phyloP scores from a whole-genome alignment of 2,329 filamentous ascomycete genomes.

The Fusarium multiceps region DNA sequence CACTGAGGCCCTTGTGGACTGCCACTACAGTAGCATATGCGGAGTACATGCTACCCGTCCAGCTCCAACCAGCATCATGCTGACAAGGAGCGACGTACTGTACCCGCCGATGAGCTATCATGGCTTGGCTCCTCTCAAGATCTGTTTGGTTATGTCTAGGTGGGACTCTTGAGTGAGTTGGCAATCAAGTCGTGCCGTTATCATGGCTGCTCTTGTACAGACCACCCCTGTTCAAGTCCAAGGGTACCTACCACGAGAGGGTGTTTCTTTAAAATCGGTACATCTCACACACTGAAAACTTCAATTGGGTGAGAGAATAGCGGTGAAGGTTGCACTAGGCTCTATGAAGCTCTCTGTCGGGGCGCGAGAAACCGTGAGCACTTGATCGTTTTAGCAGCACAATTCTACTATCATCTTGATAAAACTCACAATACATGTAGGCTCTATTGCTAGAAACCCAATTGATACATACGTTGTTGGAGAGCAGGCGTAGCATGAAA shows the following conservation, averaged over 20 bases:
- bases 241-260: slow-evolving; percentile 33
- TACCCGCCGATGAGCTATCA: slow-evolving; percentile 38
- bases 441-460: slow-evolving; percentile 10
- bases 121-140: slow-evolving; percentile 40
- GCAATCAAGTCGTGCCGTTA: slow-evolving; percentile 45
- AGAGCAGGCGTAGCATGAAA: slow-evolving; percentile 30
- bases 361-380: slow-evolving; percentile 27
- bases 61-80: slow-evolving; percentile 34
- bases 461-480: slow-evolving; percentile 20
- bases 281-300: slow-evolving; percentile 40
- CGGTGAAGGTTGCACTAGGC: slow-evolving; percentile 46
- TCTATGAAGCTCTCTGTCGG: slow-evolving; percentile 40
- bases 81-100: slow-evolving; percentile 42
- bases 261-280: slow-evolving; percentile 40
- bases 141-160: slow-evolving; percentile 43
- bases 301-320: slow-evolving; percentile 40
- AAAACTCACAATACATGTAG: slow-evolving; percentile 5
- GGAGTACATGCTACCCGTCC: slow-evolving; percentile 43
- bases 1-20: slow-evolving; percentile 38
- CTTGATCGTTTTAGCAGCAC: slow-evolving; percentile 20
- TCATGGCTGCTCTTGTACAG: slow-evolving; percentile 31
- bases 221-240: slow-evolving; percentile 34
- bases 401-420: slow-evolving; percentile 10
- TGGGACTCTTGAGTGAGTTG: slow-evolving; percentile 43
- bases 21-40: slow-evolving; percentile 41